phyloP scores from a whole-genome alignment of 2,329 filamentous ascomycete genomes.

The Annulohypoxylon truncatum region DNA sequence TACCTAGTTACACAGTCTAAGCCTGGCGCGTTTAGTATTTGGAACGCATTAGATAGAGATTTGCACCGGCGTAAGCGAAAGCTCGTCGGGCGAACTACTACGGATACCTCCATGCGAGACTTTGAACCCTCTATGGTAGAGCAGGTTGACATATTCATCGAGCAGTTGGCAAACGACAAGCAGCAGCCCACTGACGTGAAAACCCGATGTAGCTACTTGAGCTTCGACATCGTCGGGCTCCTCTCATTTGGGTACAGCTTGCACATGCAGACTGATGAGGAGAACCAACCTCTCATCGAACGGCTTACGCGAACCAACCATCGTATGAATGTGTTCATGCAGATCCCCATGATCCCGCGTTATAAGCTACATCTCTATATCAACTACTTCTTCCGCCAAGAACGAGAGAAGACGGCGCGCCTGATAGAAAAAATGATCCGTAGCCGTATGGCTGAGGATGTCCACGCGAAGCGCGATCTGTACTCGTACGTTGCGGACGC shows the following conservation, averaged over 20 bases:
- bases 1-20: constrained; percentile 20
- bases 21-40: constrained; percentile 9
- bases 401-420: constrained; percentile 4
- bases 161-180: neutral
- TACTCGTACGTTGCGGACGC: constrained; percentile 59
- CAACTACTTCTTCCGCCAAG: constrained; percentile 9
- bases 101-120: constrained; percentile 27
- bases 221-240: constrained; percentile 31
- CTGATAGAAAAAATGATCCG: constrained; percentile 28
- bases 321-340: constrained; percentile 23
- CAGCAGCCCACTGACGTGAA: constrained; percentile 30
- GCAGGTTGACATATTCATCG: constrained; percentile 34
- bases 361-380: neutral
- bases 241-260: constrained; percentile 33
- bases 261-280: constrained; percentile 22
- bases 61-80: constrained; percentile 33
- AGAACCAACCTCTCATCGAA: constrained; percentile 18
- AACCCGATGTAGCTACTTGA: constrained; percentile 10
- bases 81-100: constrained; percentile 25
- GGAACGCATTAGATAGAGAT: constrained; percentile 21
- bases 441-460: constrained; percentile 1
- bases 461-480: constrained; percentile 55
- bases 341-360: constrained; percentile 10
- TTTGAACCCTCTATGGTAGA: constrained; percentile 36
- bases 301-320: neutral